Evolutionary conservation across 179 eudicot genomes (phyloP).

Genomic region (Amaranthus tricolor): DNA sequence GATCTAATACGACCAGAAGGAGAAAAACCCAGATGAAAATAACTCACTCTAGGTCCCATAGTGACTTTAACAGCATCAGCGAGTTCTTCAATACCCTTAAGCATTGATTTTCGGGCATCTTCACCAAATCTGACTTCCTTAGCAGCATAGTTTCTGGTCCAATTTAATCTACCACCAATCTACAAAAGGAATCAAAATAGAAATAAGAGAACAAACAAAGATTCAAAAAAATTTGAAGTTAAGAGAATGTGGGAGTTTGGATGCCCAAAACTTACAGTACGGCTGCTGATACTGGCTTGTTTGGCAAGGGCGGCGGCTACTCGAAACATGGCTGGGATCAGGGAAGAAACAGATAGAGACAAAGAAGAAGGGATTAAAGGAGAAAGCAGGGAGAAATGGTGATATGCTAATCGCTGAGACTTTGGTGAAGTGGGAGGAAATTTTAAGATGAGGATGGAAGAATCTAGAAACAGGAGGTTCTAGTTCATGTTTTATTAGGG

Average conservation of each 20-base stretch:
- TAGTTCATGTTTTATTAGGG: conserved; percentile 7
- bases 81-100: conserved; percentile 87
- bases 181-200: conserved; percentile 14
- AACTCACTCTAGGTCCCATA: conserved; percentile 94
- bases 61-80: conserved; percentile 98
- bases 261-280: conserved; percentile 12
- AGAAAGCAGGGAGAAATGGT: not conserved
- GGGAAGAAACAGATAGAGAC: not conserved
- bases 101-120: conserved; percentile 84
- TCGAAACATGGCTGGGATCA: conserved; percentile 22
- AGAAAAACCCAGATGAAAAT: not conserved
- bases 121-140: conserved; percentile 86
- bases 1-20: conserved; percentile 13
- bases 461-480: conserved; percentile 26
- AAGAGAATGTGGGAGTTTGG: not conserved
- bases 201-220: not conserved
- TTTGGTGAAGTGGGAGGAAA: not conserved
- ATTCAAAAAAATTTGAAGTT: not conserved
- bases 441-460: conserved; percentile 12
- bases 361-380: not conserved
- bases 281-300: conserved; percentile 25
- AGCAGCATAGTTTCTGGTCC: conserved; percentile 93
- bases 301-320: conserved; percentile 29
- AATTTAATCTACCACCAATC: conserved; percentile 59
- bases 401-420: not conserved